Conservation (phyloP, 2,329 filamentous ascomycete species). For the Diplodia mutila region DNA sequence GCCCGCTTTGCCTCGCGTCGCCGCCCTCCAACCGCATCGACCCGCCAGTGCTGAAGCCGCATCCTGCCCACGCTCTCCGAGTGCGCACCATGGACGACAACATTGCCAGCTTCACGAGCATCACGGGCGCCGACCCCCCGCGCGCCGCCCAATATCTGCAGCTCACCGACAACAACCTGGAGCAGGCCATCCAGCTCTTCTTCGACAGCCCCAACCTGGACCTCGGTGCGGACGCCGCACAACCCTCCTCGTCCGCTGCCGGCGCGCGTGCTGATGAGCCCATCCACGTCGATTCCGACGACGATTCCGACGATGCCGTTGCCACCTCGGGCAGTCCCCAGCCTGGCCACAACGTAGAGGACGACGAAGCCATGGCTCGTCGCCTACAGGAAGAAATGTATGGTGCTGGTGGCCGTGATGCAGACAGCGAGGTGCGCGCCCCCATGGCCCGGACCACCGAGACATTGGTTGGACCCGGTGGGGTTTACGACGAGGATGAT, state of each 20-base stretch:
- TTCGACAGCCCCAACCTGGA: slow-evolving; percentile 83
- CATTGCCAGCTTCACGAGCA: slow-evolving; percentile 75
- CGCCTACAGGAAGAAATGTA: slow-evolving; percentile 93
- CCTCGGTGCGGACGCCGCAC: slow-evolving; percentile 44
- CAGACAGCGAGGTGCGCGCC: slow-evolving; percentile 71
- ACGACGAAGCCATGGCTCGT: slow-evolving; percentile 92
- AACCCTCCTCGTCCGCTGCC: slow-evolving; percentile 41
- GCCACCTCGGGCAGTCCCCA: slow-evolving; percentile 37
- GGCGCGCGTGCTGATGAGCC: slow-evolving; percentile 47
- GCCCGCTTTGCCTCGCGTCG: neutral
- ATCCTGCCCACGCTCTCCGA: no score
- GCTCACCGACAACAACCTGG: slow-evolving; percentile 80
- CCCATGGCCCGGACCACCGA: slow-evolving; percentile 91
- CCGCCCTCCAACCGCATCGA: neutral
- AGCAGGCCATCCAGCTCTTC: slow-evolving; percentile 86
- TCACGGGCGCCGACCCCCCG: slow-evolving; percentile 75
- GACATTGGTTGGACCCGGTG: slow-evolving; percentile 77
- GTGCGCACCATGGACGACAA: slow-evolving; percentile 52
- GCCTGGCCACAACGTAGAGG: slow-evolving; percentile 57
- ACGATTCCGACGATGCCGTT: slow-evolving; percentile 60
- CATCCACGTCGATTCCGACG: slow-evolving; percentile 78
- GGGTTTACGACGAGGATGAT: slow-evolving; percentile 56
- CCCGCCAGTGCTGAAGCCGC: neutral
- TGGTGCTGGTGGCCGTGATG: slow-evolving; percentile 47
- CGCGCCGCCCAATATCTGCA: slow-evolving; percentile 82